Evolutionary conservation across 805 yeast species (phyloP).

Genomic region (Naumovozyma castellii): DNA sequence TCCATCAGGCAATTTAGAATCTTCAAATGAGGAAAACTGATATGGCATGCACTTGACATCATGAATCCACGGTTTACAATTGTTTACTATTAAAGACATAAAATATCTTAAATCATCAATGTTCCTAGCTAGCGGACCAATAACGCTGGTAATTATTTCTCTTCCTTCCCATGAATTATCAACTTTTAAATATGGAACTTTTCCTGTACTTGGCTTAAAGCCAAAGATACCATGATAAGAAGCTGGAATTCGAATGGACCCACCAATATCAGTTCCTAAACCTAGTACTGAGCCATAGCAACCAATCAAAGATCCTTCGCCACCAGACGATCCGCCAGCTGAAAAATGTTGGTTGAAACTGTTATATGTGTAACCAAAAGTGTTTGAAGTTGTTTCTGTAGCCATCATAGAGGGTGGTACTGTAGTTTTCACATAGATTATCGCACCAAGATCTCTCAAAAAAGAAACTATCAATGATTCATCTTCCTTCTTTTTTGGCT

Average conservation of each 20-base stretch:
- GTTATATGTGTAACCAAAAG: conserved; percentile 45
- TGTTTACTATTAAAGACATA: conserved; percentile 30
- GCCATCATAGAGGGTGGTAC: conserved; percentile 58
- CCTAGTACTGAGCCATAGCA: conserved; percentile 48
- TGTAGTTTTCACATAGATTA: conserved; percentile 48
- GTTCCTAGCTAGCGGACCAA: conserved; percentile 45
- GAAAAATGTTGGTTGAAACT: conserved; percentile 42
- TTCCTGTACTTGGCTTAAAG: conserved; percentile 16
- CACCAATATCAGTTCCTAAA: conserved; percentile 57
- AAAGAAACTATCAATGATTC: conserved; percentile 17
- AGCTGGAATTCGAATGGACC: conserved; percentile 52
- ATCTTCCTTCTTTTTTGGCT: conserved; percentile 9
- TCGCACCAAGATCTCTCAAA: conserved; percentile 37
- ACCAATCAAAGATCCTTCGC: conserved; percentile 50
- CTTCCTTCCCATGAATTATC: conserved; percentile 39
- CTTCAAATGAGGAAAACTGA: conserved; percentile 4
- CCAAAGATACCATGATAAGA: conserved; percentile 40
- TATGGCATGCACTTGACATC: conserved; percentile 11
- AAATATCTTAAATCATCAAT: conserved; percentile 43
- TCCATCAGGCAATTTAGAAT: conserved; percentile 2
- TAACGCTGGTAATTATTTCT: conserved; percentile 46
- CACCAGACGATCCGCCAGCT: conserved; percentile 56
- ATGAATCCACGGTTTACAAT: conserved; percentile 9
- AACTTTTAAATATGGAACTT: conserved; percentile 27
- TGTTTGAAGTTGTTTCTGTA: conserved; percentile 44